phyloP scores from a whole-genome alignment of 148 eudicot genomes.

The Beta vulgaris region DNA sequence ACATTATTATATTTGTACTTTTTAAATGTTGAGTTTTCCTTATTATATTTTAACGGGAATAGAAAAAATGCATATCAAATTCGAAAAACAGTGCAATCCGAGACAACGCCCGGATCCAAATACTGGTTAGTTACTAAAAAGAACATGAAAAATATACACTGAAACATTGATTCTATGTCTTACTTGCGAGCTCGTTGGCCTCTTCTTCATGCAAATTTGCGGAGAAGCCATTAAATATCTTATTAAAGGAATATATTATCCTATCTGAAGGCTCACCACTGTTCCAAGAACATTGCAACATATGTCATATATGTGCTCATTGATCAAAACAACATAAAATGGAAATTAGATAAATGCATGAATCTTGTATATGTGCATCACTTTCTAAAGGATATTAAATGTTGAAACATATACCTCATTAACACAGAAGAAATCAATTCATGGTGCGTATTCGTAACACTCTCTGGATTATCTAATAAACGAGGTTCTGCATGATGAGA shows the following conservation, averaged over 20 bases:
- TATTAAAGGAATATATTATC: background rate
- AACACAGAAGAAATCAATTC: background rate
- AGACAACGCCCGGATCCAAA: too few relatives aligned
- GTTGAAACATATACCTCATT: background rate
- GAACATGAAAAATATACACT: too few relatives aligned
- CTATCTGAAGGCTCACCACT: background rate
- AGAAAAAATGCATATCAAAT: too few relatives aligned
- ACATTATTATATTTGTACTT: too few relatives aligned
- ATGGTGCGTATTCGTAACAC: background rate
- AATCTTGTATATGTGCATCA: background rate
- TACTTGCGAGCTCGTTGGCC: background rate
- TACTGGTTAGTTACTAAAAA: too few relatives aligned
- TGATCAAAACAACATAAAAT: background rate
- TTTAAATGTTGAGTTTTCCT: too few relatives aligned
- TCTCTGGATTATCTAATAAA: background rate
- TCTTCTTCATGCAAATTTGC: background rate
- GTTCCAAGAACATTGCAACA: background rate
- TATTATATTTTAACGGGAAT: too few relatives aligned
- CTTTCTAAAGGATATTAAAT: background rate
- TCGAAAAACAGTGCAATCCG: too few relatives aligned
- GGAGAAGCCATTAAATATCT: background rate
- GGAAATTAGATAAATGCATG: background rate
- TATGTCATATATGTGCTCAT: too few relatives aligned
- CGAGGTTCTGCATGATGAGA: slow-evolving; percentile 2
- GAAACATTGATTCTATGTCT: background rate